A percentile compares a stretch with the other conserved stretches of the same genome.
Evolutionary conservation across 441 rosid genomes (phyloP).

Genomic region (Aleurites moluccanus): DNA sequence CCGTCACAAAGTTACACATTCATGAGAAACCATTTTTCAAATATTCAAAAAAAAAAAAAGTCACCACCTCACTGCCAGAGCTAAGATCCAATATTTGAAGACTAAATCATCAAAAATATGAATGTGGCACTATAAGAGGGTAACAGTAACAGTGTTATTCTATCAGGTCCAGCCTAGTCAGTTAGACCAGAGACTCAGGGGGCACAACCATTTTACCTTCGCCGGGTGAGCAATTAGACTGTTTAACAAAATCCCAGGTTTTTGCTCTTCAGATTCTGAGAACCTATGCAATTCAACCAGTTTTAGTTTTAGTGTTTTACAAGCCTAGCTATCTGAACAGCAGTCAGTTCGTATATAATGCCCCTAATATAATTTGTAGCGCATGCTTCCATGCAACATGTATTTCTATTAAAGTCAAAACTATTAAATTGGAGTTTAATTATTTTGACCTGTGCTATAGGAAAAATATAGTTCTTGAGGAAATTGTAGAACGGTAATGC

Average conservation of each 20-base stretch:
- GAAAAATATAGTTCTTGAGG: background rate
- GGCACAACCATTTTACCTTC: background rate
- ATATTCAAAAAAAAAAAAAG: background rate
- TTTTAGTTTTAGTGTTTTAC: background rate
- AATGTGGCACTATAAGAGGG: background rate
- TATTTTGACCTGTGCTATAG: background rate
- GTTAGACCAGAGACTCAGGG: background rate
- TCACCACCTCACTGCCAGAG: background rate
- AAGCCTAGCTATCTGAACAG: background rate
- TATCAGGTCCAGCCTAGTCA: background rate
- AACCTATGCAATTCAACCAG: background rate
- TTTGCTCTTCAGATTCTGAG: background rate
- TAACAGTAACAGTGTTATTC: background rate
- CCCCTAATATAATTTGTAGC: background rate
- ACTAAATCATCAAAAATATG: background rate
- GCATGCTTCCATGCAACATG: background rate
- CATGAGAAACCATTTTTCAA: background rate
- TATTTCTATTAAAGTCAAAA: background rate
- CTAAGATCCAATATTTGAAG: background rate
- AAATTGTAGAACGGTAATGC: background rate
- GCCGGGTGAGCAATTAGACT: background rate
- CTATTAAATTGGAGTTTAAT: background rate
- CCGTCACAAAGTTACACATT: background rate
- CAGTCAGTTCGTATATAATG: background rate
- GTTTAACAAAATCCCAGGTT: background rate